phyloP scores from a whole-genome alignment of 2,329 filamentous ascomycete species.

The Ophiostoma triangulosporum region DNA sequence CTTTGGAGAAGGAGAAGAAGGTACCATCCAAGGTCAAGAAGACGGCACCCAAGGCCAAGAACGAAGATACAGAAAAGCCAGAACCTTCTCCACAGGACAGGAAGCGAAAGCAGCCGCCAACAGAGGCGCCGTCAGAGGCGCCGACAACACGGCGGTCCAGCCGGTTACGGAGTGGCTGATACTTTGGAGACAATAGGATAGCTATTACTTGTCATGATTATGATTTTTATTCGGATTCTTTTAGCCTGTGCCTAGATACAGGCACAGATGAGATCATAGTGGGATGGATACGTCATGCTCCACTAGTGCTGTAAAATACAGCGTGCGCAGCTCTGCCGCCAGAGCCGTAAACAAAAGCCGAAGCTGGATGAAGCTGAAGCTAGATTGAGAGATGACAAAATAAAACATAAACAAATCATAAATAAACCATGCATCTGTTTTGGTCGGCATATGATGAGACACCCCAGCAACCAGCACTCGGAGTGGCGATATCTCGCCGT shows the following conservation, averaged over 20 bases:
- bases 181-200: background rate
- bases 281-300: background rate
- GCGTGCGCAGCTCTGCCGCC: background rate
- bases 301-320: background rate
- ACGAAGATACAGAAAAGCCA: background rate
- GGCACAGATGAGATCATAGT: background rate
- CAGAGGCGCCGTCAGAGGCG: background rate
- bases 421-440: too few relatives aligned
- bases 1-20: background rate
- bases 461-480: too few relatives aligned
- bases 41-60: background rate
- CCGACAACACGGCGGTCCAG: conserved; percentile 11
- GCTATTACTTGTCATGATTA: background rate
- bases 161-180: conserved; percentile 1
- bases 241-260: background rate
- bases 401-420: too few relatives aligned
- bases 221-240: background rate
- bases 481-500: too few relatives aligned
- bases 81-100: background rate
- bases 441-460: too few relatives aligned
- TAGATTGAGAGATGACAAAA: too few relatives aligned
- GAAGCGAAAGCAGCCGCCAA: conserved; percentile 3
- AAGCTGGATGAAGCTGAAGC: too few relatives aligned
- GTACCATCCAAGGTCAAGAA: background rate
- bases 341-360: background rate